Base-by-base conservation (phyloP, 306 rosid species). In the Cyclanthera cordifolia region DNA sequence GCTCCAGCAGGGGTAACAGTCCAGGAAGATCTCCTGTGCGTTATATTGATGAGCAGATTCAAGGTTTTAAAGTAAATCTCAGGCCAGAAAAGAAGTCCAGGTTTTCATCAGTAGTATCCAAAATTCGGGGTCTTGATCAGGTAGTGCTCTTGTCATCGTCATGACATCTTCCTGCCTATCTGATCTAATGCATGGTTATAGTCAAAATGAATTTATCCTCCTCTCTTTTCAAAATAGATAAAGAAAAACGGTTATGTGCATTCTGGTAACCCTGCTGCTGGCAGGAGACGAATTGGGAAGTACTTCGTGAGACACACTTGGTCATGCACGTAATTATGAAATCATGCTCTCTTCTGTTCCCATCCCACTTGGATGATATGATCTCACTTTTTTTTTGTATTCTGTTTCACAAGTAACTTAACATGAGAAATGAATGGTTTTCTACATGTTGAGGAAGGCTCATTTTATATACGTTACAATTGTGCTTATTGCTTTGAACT, bases 111-210 rank as follows among this genome's bases (percentile, higher is more conserved):
- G 98, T 89, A 72, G 98, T 93, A 72, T 82, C 93, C 81, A 93
- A 87, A 85, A 87, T 93, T 54, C 89, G 98, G 24, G 98, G 98
- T 63, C 86, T 93, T 79, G 98, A 93, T 86, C 88, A 86, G 98
- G 98, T 93, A 75, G 70, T 73, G 56, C 60, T 61, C 37, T 71
- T 73, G 34, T 61, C 6, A 32, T 74, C 15, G 16, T 21, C 45
- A 60, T 8, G 58, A 47, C 77, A 25, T 70, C 24, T 70, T 43
- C 53, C 37, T 32, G 6, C 70, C 34, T 43, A 21, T 21, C 69
- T 39, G 51, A 21, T 41, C 32, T 19, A 21, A 12, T 41, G 20
- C 20, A 43, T 70, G 60, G 8, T n/a, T 45, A 23, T 70, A 43
- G 1, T 53, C 46, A 67, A 15, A 15, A 66, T 39, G 19, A 39